Base-by-base conservation (phyloP, 306 rosid species). In the Hylodesmum podocarpum region DNA sequence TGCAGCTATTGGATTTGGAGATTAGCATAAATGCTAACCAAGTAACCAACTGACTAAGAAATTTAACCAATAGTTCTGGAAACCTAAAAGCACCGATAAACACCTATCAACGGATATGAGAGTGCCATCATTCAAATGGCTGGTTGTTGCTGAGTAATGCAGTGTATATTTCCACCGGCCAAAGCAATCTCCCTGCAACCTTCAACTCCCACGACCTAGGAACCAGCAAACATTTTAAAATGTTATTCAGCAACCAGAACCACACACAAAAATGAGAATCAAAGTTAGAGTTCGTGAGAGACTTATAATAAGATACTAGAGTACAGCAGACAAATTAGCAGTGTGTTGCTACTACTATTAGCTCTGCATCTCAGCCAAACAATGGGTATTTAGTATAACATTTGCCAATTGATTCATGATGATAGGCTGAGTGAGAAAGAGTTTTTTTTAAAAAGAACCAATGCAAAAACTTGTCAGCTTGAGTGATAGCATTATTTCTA, bases 101-200 rank as follows among this genome's bases (percentile, higher is more conserved):
- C 47, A 64, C 27, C 37, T 18, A 47, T 72, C 66, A 62, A 63
- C 22, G 16, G 37, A 36, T 36, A 58, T 40, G 64, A 11, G 55
- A 55, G 16, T 37, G 50, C n/a, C 19, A 14, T 49, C 29, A 7
- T 36, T 75, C 54, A 78, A 78, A 74, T 16, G 78, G 84, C 83
- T 8, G 97, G 99, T 49, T 90, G 97, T 77, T 95, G 99, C 84
- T 95, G 97, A 51, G 99, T 92, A 29, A 95, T 95, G 85, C 99
- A 92, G 41, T 95, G 99, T 65, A 95, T 90, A 69, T 95, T 92
- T 77, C 99, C 99, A 66, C 99, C 97, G 0, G 73, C 97, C 73
- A 92, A 77, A 68, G 87, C 97, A 83, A 92, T 90, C 92, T 92
- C 97, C 83, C 99, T 90, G 9, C 92, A 89, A 54, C 92, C 97